Evolutionary conservation across 352 stramenopile genomes (phyloP).

Genomic region (Globisporangium recalcitrans): DNA sequence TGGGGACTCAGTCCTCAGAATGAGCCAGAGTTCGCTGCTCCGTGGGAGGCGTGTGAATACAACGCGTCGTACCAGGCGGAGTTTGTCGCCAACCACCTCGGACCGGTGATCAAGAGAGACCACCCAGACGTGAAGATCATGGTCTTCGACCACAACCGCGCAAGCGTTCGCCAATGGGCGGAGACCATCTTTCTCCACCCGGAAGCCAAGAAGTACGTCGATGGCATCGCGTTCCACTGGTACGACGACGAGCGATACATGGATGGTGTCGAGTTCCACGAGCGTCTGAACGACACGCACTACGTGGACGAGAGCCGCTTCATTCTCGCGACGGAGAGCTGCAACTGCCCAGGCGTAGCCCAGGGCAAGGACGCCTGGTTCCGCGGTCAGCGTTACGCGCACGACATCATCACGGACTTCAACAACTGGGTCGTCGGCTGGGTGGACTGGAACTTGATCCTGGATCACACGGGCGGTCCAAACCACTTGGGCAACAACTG

Average conservation of each 20-base stretch:
- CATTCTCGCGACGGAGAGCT: constrained; percentile 68
- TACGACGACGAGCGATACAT: constrained; percentile 64
- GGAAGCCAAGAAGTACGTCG: constrained; percentile 66
- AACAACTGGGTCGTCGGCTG: constrained; percentile 87
- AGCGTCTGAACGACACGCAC: constrained; percentile 71
- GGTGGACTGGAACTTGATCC: constrained; percentile 92
- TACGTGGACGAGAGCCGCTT: constrained; percentile 54
- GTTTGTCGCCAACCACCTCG: constrained; percentile 85
- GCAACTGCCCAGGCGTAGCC: constrained; percentile 70
- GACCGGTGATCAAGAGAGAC: constrained; percentile 72
- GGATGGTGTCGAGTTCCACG: constrained; percentile 68
- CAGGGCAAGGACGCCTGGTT: constrained; percentile 66
- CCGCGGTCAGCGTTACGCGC: constrained; percentile 79
- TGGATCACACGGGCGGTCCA: constrained; percentile 83
- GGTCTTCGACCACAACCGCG: constrained; percentile 90
- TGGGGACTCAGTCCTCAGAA: constrained; percentile 91
- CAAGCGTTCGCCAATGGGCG: constrained; percentile 63
- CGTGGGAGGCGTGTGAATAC: constrained; percentile 73
- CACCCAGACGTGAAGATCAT: constrained; percentile 90
- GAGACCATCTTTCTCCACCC: constrained; percentile 64
- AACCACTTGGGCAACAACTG: constrained; percentile 85
- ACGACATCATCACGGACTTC: constrained; percentile 89
- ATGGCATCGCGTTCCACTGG: constrained; percentile 91
- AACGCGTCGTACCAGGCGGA: constrained; percentile 48
- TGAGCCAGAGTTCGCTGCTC: constrained; percentile 72